Conservation (phyloP, 805 yeast genomes). For the Kurtzmaniella fragi region DNA sequence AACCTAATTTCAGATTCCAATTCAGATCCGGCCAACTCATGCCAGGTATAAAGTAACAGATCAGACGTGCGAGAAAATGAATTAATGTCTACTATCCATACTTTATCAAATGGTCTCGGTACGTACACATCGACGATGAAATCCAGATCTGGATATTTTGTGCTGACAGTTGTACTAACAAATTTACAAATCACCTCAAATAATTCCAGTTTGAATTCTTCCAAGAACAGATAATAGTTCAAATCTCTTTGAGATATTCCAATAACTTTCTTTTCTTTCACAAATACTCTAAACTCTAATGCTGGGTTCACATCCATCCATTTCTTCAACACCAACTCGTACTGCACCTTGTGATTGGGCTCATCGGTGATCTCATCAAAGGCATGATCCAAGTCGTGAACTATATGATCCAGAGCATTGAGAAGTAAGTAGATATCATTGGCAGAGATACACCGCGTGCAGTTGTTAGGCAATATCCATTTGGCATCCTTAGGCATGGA, state of each 20-base stretch:
- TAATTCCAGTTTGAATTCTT: constrained; percentile 45
- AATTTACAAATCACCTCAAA: constrained; percentile 48
- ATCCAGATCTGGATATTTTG: constrained; percentile 15
- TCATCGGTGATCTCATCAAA: constrained; percentile 44
- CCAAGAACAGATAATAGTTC: constrained; percentile 72
- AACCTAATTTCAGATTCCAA: constrained; percentile 50
- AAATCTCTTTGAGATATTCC: constrained; percentile 85
- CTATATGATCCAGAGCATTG: constrained; percentile 83
- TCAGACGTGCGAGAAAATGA: constrained; percentile 81
- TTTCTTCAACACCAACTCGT: constrained; percentile 70
- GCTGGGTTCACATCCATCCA: constrained; percentile 88
- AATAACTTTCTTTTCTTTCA: constrained; percentile 54
- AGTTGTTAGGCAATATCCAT: constrained; percentile 82
- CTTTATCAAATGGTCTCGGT: constrained; percentile 65
- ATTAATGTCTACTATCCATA: constrained; percentile 77
- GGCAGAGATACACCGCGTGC: constrained; percentile 64
- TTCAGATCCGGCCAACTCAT: constrained; percentile 46
- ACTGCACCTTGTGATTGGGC: constrained; percentile 20
- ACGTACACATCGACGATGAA: constrained; percentile 80
- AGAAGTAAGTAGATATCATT: constrained; percentile 76
- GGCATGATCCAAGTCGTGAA: constrained; percentile 76
- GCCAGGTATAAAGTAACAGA: constrained; percentile 77
- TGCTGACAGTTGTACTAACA: constrained; percentile 37
- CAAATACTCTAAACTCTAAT: constrained; percentile 84
- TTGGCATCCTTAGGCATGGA: constrained; percentile 93